A percentile compares a stretch with the other conserved stretches of the same genome.
These are phyloP conservation scores for Diaporthe amygdali DNA, from an alignment of 2,329 filamentous ascomycete genomes.

Conservation along the genomic window DNA sequence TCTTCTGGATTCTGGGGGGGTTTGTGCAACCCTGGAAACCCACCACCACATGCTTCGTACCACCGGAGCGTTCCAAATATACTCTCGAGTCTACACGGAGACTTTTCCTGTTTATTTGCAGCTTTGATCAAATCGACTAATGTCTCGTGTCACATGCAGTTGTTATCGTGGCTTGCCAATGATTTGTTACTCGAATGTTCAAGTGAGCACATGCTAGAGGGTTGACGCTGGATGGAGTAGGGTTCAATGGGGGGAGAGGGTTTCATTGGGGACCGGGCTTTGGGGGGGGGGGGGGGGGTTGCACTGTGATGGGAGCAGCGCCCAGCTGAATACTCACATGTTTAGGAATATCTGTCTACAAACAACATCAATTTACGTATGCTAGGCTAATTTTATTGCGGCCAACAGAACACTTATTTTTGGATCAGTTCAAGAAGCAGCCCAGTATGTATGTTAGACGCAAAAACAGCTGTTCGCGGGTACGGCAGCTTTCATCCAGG, in stretches of 20 bases:
- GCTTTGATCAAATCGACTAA: not conserved
- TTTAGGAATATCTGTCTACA: not conserved
- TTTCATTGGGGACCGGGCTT: too few relatives aligned
- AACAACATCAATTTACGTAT: not conserved
- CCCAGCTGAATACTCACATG: not conserved
- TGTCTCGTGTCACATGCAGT: not conserved
- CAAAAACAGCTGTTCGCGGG: too few relatives aligned
- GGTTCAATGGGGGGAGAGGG: not conserved
- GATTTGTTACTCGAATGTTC: not conserved
- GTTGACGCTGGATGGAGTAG: not conserved
- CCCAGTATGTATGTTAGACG: not conserved
- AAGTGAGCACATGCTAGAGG: not conserved
- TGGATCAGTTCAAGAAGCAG: not conserved
- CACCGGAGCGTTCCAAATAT: conserved; percentile 6
- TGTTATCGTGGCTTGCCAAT: not conserved
- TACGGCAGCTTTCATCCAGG: too few relatives aligned
- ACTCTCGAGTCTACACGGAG: not conserved
- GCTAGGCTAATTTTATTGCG: not conserved
- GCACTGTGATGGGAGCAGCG: not conserved
- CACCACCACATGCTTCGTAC: not conserved
- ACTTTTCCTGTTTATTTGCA: not conserved
- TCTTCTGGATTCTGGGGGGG: not conserved
- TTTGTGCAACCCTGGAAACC: not conserved
- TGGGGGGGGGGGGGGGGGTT: not conserved
- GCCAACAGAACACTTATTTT: not conserved